phyloP scores from a whole-genome alignment of 257 asterid genomes.

The Phtheirospermum japonicum region DNA sequence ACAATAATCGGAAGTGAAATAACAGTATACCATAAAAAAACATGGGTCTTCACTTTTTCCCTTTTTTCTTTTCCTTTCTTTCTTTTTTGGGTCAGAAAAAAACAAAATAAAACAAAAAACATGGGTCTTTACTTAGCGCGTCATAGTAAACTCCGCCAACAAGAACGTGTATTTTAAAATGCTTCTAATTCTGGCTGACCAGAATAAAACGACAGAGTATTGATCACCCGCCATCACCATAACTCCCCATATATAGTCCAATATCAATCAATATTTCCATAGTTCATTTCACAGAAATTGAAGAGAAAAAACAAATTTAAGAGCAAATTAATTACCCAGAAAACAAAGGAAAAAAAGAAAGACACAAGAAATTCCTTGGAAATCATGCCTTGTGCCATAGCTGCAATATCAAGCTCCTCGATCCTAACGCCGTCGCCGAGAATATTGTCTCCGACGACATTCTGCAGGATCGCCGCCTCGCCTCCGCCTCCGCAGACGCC shows the following conservation, averaged over 20 bases:
- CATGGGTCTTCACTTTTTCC: neutral
- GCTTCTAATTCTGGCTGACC: neutral
- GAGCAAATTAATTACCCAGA: neutral
- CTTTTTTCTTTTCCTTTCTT: neutral
- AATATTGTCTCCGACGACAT: constrained; percentile 38
- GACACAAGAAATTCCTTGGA: neutral
- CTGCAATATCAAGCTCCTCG: constrained; percentile 39
- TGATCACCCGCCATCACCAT: neutral
- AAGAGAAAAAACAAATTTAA: neutral
- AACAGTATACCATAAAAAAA: too few species aligned
- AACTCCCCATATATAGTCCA: constrained; percentile 19
- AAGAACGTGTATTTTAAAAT: constrained; percentile 10
- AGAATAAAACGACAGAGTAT: constrained; percentile 23
- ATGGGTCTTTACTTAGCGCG: neutral
- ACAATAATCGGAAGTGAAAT: too few species aligned
- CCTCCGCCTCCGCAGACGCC: constrained; percentile 36
- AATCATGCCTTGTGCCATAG: constrained; percentile 45
- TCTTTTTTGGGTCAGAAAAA: too few species aligned
- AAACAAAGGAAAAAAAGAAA: neutral
- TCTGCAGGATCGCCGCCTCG: constrained; percentile 34
- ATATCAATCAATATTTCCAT: neutral
- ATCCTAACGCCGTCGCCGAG: constrained; percentile 48
- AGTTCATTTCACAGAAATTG: constrained; percentile 8
- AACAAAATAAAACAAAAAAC: too few species aligned
- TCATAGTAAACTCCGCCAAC: neutral